Conservation (phyloP, 2,329 filamentous ascomycete genomes). For the Monosporascus cannonballus region DNA sequence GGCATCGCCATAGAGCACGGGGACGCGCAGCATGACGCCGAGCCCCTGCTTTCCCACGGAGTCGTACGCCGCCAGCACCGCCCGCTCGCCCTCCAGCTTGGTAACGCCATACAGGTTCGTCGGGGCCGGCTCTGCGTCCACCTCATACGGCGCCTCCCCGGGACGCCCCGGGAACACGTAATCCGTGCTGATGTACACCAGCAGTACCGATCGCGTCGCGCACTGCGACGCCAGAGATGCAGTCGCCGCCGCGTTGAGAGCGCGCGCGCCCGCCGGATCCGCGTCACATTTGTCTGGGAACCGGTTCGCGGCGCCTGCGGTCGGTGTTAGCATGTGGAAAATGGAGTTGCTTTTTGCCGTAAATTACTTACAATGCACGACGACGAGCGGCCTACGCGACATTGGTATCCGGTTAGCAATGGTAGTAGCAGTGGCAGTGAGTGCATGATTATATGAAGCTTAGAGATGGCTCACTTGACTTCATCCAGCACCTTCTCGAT, state of each 20-base stretch:
- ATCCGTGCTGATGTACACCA: slow-evolving; percentile 78
- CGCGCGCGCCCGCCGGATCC: slow-evolving; percentile 68
- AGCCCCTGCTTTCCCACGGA: slow-evolving; percentile 43
- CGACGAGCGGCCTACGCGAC: slow-evolving; percentile 57
- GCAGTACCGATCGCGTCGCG: slow-evolving; percentile 51
- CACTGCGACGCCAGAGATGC: slow-evolving; percentile 60
- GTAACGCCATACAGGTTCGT: slow-evolving; percentile 69
- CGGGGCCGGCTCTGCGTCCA: slow-evolving; percentile 56
- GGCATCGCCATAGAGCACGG: slow-evolving; percentile 76
- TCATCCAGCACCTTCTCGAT: slow-evolving; percentile 46
- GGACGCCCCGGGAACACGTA: slow-evolving; percentile 69
- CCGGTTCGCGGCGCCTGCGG: slow-evolving; percentile 72
- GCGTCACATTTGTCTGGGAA: slow-evolving; percentile 81
- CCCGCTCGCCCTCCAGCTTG: slow-evolving; percentile 55
- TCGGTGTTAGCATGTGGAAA: neutral
- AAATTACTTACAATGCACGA: slow-evolving; percentile 68
- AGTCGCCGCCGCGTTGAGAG: slow-evolving; percentile 70
- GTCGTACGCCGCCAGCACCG: slow-evolving; percentile 57
- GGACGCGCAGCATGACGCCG: slow-evolving; percentile 70
- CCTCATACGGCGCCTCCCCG: slow-evolving; percentile 80
- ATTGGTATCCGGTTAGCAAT: slow-evolving; percentile 5
- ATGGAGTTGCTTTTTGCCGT: neutral
- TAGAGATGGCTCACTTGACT: slow-evolving; percentile 41
- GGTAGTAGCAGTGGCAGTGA: no score
- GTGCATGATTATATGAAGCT: neutral